Evolutionary conservation across 169 alveolate species (phyloP), one percentile per base, ranked within the genome.

Genomic region (Plasmodium cynomolgi): DNA sequence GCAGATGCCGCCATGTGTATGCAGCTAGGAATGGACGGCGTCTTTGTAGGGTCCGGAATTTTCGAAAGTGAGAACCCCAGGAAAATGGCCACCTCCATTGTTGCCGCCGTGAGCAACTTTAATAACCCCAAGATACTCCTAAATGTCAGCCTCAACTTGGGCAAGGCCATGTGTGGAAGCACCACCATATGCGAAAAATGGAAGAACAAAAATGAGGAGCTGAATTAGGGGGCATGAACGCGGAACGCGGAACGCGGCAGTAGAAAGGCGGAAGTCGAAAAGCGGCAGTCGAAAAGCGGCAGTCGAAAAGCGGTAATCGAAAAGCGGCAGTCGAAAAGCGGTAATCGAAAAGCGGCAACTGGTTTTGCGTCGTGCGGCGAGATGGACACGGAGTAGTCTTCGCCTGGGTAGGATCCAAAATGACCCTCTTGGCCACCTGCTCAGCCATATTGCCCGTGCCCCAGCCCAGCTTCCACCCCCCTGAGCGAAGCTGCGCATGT

Each of bases 1-100:
- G 98, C 97, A 17, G 97, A 94, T 72, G 97, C 96, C 33, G 97
- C 96, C 62, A 62, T 94, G 92, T 94, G 97, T 85, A 96, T 93
- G 96, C 96, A 94, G 50, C 72, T 92, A 71, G 98, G 98, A 8
- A 96, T 96, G 84, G 98, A 96, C 44, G 98, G 98, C 47, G 98
- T 96, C 33, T 96, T 96, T 92, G 98, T 96, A 20, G 97, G 97
- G n/a, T 92, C 96, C 33, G 97, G 97, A 81, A 95, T 96, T 84
- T 96, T 96, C 96, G 95, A 96, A 95, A 95, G 97, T 31, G 88
- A 81, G 62, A 84, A 94, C 37, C 98, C 98, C 1, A 96, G 81
- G 37, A 95, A 93, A 91, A 93, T 96, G 47, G 97, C 97, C 15
- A 75, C 95, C 1, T 97, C 98, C 13, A 96, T 96, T 72, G 97